phyloP scores from a whole-genome alignment of 306 rosid species.

The Castanea sativa region DNA sequence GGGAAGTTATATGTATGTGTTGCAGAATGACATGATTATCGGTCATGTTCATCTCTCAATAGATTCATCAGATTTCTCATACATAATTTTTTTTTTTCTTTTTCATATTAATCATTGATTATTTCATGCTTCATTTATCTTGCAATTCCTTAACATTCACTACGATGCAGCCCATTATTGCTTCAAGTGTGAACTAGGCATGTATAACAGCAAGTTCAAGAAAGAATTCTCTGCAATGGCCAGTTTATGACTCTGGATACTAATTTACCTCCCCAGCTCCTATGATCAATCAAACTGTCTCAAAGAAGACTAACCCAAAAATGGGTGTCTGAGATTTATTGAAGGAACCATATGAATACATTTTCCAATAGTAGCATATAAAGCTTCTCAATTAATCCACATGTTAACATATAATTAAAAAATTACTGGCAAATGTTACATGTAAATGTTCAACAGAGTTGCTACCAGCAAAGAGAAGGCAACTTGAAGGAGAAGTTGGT shows the following conservation, averaged over 20 bases:
- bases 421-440: neutral
- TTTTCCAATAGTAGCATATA: neutral
- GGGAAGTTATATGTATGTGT: neutral
- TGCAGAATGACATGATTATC: neutral
- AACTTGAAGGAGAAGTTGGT: conserved; percentile 75
- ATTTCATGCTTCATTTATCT: neutral
- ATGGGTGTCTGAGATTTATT: neutral
- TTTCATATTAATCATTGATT: neutral
- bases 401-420: neutral
- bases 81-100: neutral
- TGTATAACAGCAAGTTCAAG: neutral
- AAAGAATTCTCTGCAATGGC: neutral
- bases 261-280: neutral
- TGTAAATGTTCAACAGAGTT: neutral
- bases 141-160: neutral
- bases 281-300: neutral
- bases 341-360: neutral
- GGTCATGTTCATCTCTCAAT: neutral
- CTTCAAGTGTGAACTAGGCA: neutral
- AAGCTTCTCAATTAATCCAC: neutral
- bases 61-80: neutral
- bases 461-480: conserved; percentile 91
- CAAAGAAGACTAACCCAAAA: neutral
- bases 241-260: neutral
- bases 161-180: neutral